These are phyloP conservation scores for Sungouiozyma ichnusensis DNA, from an alignment of 805 yeast species.

Conservation along the genomic window DNA sequence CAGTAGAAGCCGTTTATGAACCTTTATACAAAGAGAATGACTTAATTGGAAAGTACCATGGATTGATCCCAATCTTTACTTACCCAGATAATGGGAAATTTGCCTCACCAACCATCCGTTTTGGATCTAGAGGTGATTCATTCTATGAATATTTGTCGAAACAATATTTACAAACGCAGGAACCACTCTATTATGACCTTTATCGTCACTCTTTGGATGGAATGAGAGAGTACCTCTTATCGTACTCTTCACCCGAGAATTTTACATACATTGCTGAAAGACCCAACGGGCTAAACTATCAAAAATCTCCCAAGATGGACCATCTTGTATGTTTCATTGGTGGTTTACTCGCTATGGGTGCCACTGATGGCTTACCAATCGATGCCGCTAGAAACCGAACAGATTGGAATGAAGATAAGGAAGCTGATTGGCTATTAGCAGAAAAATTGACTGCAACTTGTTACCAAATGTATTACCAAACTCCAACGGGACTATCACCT, in stretches of 20 bases:
- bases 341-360: constrained; percentile 80
- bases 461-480: constrained; percentile 69
- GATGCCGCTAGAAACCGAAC: constrained; percentile 44
- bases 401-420: constrained; percentile 49
- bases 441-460: constrained; percentile 72
- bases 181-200: constrained; percentile 55
- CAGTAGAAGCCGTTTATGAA: constrained; percentile 63
- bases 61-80: constrained; percentile 74
- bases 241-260: constrained; percentile 49
- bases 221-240: constrained; percentile 55
- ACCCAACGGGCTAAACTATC: constrained; percentile 52
- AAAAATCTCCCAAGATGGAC: constrained; percentile 66
- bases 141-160: constrained; percentile 83
- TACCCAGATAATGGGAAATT: constrained; percentile 65
- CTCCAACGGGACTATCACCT: constrained; percentile 73
- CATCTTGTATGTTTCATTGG: constrained; percentile 89
- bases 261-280: constrained; percentile 70
- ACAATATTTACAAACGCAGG: constrained; percentile 71
- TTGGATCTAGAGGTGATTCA: constrained; percentile 90
- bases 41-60: constrained; percentile 34
- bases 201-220: constrained; percentile 72
- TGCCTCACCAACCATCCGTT: constrained; percentile 53
- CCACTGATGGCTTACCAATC: constrained; percentile 59
- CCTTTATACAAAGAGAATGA: constrained; percentile 52
- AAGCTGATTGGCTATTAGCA: constrained; percentile 57